A percentile compares a stretch with the other conserved stretches of the same genome.
These are phyloP conservation scores for Mycosphaerelloides madeirae DNA, from an alignment of 2,329 filamentous ascomycete species.

Conservation along the genomic window DNA sequence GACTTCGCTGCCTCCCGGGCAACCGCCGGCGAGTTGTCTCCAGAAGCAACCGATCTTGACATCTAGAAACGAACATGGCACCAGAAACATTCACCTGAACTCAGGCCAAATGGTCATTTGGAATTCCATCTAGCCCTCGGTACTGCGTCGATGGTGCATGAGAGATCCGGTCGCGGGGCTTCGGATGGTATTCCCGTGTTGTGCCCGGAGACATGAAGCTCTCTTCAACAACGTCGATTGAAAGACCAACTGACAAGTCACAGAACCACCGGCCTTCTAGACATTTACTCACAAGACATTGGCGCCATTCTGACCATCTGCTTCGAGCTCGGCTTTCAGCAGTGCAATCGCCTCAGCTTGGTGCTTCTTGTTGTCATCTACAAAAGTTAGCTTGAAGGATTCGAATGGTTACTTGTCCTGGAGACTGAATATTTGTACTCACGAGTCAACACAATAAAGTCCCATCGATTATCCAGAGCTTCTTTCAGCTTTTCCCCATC, in stretches of 20 bases:
- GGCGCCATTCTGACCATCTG: too few relatives aligned
- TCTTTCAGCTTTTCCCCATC: conserved; percentile 5
- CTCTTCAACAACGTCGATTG: too few relatives aligned
- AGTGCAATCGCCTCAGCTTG: neutral
- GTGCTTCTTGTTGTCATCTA: neutral
- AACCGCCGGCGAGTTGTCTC: neutral
- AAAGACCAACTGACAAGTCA: too few relatives aligned
- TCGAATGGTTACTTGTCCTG: too few relatives aligned
- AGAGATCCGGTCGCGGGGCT: too few relatives aligned
- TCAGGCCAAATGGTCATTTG: neutral
- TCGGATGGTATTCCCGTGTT: too few relatives aligned
- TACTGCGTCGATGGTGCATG: too few relatives aligned
- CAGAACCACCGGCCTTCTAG: too few relatives aligned
- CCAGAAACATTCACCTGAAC: neutral
- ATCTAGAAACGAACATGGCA: conserved; percentile 8
- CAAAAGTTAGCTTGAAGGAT: too few relatives aligned
- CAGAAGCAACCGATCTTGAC: conserved; percentile 2
- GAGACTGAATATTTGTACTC: neutral
- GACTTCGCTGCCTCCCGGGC: conserved; percentile 8
- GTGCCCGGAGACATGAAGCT: too few relatives aligned
- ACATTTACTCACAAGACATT: too few relatives aligned
- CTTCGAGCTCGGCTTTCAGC: neutral
- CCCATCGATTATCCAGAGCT: conserved; percentile 9
- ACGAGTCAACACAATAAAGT: conserved; percentile 5
- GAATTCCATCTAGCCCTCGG: conserved; percentile 1